Base-by-base conservation (phyloP, 176 grass and related monocot species). In the Aegilops bicornis region DNA sequence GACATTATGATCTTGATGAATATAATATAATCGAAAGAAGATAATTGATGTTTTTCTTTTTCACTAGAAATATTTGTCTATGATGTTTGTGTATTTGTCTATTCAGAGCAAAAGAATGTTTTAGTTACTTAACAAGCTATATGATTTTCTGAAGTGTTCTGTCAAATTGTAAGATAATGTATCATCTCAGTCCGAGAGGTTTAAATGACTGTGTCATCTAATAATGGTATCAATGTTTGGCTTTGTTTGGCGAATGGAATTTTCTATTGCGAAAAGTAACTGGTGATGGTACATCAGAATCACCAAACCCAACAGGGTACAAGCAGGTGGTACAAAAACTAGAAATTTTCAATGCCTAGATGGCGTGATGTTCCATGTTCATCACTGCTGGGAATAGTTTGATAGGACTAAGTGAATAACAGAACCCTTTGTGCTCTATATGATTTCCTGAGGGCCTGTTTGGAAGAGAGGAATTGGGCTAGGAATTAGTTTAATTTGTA, bases 11-110 rank as follows among this genome's bases (percentile, higher is more conserved):
- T 79, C 58, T 87, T 42, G 76, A 60, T 87, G 29, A 35, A 79
- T 79, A 78, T 68, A 67, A 47, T 74, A 78, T 68, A 67, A 37
- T 9, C 71, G 50, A 27, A 84, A 65, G 35, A 84, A 76, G 19
- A 50, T 27, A 65, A 50, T 6, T 47, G 25, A 48, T 76, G 54
- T 75, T 75, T 63, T 63, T 48, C 6, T 47, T 69, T 50, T 14
- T 2, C 29, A 14, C 14, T 61, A 80, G 7, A 61, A 69, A 64
- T 84, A 6, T 23, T 80, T 39, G 15, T 25, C 4, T 60, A 37
- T 72, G 75, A 61, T 16, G 2, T 42, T 80, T 60, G 2, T 50
- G 17, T 66, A 11, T 77, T 69, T 32, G 33, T 40, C 7, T 80
- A 10, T 39, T 23, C 8, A 58, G 73, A 69, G 65, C 40, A 69